Conservation (phyloP, 345 rosid species). For the Populus tremula region DNA sequence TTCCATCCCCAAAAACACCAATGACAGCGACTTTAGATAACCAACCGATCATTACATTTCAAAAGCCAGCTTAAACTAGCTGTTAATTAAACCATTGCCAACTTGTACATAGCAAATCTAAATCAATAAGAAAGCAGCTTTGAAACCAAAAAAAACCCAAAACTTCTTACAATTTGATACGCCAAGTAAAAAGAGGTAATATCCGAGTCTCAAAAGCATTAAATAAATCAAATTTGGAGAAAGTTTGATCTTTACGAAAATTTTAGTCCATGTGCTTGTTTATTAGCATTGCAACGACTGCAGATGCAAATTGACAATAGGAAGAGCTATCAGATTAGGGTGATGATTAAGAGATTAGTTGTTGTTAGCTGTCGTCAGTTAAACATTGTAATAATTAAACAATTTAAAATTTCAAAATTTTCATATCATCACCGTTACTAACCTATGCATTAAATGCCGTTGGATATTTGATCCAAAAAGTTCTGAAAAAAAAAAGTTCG, state of each 20-base stretch:
- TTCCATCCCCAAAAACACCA: not conserved
- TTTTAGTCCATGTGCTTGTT: not conserved
- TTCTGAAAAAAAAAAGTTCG: not conserved
- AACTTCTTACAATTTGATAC: not conserved
- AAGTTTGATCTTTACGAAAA: not conserved
- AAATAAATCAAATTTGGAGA: not conserved
- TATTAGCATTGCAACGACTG: not conserved
- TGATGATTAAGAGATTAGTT: not conserved
- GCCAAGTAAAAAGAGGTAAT: not conserved
- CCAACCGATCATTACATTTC: not conserved
- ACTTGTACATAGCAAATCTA: not conserved
- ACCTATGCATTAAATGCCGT: not conserved
- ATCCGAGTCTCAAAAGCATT: not conserved
- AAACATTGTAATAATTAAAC: not conserved
- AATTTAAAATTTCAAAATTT: not conserved
- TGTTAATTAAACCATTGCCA: not conserved
- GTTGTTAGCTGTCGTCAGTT: not conserved
- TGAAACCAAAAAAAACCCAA: not conserved
- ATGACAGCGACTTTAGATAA: too few species aligned
- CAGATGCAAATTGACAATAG: not conserved
- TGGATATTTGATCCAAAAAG: not conserved
- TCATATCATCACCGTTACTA: not conserved
- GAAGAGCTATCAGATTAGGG: not conserved
- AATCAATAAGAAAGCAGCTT: not conserved
- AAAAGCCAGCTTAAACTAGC: not conserved